Evolutionary conservation across 108 stramenopile species (phyloP), one percentile per base, ranked within the genome.

Genomic region (Cyclotella cryptica): DNA sequence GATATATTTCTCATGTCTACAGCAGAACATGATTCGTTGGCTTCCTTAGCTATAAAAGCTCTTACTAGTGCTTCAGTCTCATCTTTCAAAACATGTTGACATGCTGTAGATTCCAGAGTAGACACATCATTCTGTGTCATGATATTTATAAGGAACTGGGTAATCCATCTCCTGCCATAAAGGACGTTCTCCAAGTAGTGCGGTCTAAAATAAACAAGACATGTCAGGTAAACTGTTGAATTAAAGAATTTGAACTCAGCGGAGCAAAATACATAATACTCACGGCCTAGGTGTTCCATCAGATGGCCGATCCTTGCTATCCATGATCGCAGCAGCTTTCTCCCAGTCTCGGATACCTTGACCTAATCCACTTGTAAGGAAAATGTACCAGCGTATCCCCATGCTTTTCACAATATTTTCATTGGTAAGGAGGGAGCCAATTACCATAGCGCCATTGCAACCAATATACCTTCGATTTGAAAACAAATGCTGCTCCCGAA

Each of bases 331-430:
- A 12, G 89, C 89, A 22, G 93, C 93, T 55, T 55, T 69, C 64
- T 95, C 93, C 89, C 90, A 95, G 14, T 90, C 90, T 42, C 49
- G 64, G 39, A 95, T 92, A 13, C 89, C 93, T 46, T 78, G 77
- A 15, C 90, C 93, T 2, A 95, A 62, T 44, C 91, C 93, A 64
- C 86, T 76, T 11, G 84, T 81, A 17, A 95, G 79, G 65, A 95
- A 92, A 10, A 92, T 66, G 43, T 88, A 82, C 91, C 93, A 95
- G n/a, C 80, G 78, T n/a, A 90, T 28, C 3, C 86, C 85, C 66
- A 95, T 87, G 21, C 87, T 80, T 52, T 76, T 64, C 29, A 83
- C 85, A 66, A 88, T 88, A 29, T 69, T 87, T 52, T 92, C 86
- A 57, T 78, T 80, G 7, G 73, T 87, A 7, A 95, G 84, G 22